Base-by-base conservation (phyloP, 2,329 filamentous ascomycete genomes). In the Talaromyces rugulosus region DNA sequence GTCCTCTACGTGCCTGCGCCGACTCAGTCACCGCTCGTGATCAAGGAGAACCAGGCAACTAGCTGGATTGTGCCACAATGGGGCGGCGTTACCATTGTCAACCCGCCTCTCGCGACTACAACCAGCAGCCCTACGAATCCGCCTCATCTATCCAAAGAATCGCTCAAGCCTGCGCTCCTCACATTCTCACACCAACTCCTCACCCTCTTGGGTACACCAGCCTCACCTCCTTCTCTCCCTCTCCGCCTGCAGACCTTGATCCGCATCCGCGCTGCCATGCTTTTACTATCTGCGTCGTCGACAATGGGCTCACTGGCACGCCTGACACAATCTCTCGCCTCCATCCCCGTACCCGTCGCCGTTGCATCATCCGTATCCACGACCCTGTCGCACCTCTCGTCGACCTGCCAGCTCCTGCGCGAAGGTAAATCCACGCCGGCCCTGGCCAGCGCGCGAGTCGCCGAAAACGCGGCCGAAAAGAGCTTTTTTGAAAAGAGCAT, bases 401-500 rank as follows among this genome's bases (percentile, higher is more conserved):
- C 86, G 53, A 89, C 93, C 0, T 97, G 94, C 71, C 81, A 87
- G 28, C 86, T 86, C 59, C 81, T 98, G 2, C 81, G 79, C 30
- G 79, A 83, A 30, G 86, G 86, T 2, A 78, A 79, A 3, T 89
- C 87, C 68, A 83, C 87, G 31, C 75, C 77, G 6, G 93, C 92
- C 0, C 79, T 99, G 44, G 85, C 88, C 65, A 88, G 94, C 72
- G 94, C 94, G 0, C 86, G 91, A 9, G 86, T 92, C 54, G 95
- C 95, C 5, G 93, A 97, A 76, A 85, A 86, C 2, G 92, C 96
- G 72, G 94, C 92, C 0, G 95, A 99, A 74, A 87, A 89, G 64
- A 94, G 94, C 0, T 99, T 99, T 77, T 99, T 99, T 68, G 95
- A 99, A 77, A 96, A 96, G 78, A 96, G 91, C 71, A 99, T 99